Base-by-base conservation (phyloP, 495 filamentous ascomycete genomes). In the Aspergillus conjunctus region DNA sequence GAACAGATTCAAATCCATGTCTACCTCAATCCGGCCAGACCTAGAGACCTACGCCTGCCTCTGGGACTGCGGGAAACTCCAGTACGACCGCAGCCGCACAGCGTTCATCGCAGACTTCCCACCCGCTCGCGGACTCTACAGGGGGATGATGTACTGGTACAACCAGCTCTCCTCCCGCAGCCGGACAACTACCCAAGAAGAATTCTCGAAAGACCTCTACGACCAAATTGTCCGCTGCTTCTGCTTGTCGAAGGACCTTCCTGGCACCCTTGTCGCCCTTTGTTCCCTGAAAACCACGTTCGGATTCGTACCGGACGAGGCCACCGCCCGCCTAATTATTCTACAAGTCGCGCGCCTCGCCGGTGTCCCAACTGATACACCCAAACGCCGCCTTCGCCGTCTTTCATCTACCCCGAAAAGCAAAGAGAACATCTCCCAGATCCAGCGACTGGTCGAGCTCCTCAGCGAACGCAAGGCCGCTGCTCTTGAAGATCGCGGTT, bases 41-140 rank as follows among this genome's bases (percentile, higher is more conserved):
- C 77, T 87, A 1, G 83, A 87, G 66, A 91, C 90, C 8, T 93
- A 87, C 67, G 76, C 83, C 44, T 85, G 83, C 41, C 80, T 93
- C 11, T 93, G 88, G 77, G 82, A 80, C 68, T 77, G 72, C 68
- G 83, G 66, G 14, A 81, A 82, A 50, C 78, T 85, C 18, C 77
- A 83, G 58, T 75, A 81, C 33, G 79, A 85, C 61, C 77, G 72
- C 21, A 60, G 76, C 15, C 73, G 71, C 30, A 73, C 74, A 14
- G 62, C 75, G 0, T 74, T 66, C 34, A 62, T 70, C 48, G 54
- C 64, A 5, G 73, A 64, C 34, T 80, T 82, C 46, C 76, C 77
- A 41, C 67, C 70, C 1, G 79, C 80, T 7, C 82, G 90, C 30
- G 54, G 63, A 7, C 77, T 91, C 32, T 90, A 88, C 69, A 72